Conservation (phyloP, 306 rosid genomes). For the Castanea mollissima region DNA sequence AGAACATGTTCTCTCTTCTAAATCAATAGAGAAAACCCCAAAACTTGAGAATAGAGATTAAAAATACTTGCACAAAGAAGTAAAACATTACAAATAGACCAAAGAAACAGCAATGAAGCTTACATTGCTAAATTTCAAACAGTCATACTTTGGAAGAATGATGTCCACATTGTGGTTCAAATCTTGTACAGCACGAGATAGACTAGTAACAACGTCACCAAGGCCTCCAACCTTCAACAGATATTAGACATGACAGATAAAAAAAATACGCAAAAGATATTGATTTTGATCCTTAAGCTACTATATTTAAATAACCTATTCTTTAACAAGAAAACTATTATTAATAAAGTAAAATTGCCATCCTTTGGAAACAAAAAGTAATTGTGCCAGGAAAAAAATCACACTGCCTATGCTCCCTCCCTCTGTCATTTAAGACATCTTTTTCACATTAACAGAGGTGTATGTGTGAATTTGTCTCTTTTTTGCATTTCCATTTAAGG, state of each 20-base stretch:
- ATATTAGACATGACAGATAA: slow-evolving; percentile 18
- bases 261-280: neutral
- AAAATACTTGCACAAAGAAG: neutral
- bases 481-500: neutral
- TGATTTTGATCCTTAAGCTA: neutral
- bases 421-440: neutral
- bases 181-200: slow-evolving; percentile 82
- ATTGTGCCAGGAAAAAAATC: neutral
- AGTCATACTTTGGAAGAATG: slow-evolving; percentile 90
- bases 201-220: slow-evolving; percentile 86
- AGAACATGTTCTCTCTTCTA: slow-evolving; percentile 5
- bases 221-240: slow-evolving; percentile 86
- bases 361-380: neutral
- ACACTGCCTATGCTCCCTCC: neutral
- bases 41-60: neutral
- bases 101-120: slow-evolving; percentile 41
- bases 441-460: neutral
- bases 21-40: slow-evolving; percentile 10
- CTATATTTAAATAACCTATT: neutral
- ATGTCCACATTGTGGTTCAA: slow-evolving; percentile 72
- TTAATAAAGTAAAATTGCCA: neutral
- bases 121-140: slow-evolving; percentile 84
- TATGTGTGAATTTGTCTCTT: neutral
- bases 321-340: neutral
- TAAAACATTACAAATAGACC: neutral